Conservation (phyloP, 1,139 yeast genomes). For the Wickerhamomyces sp. region DNA sequence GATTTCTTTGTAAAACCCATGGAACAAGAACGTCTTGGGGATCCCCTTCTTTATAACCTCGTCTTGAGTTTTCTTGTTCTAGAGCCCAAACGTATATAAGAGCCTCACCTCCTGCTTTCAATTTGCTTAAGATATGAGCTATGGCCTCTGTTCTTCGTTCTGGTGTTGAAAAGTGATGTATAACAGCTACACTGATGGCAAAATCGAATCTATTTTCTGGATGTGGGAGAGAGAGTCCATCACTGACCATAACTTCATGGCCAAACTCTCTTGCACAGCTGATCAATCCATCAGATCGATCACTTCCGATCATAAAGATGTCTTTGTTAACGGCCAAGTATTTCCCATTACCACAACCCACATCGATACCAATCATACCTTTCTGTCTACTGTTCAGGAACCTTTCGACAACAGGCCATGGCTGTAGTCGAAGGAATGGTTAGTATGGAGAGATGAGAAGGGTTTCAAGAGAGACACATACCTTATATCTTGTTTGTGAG, state of each 20-base stretch:
- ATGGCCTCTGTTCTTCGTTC: conserved; percentile 77
- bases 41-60: conserved; percentile 88
- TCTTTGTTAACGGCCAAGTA: conserved; percentile 69
- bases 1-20: conserved; percentile 67
- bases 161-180: conserved; percentile 89
- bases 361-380: conserved; percentile 59
- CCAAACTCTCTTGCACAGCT: conserved; percentile 59
- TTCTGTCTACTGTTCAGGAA: conserved; percentile 42
- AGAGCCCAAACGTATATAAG: conserved; percentile 94
- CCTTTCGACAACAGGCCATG: conserved; percentile 92
- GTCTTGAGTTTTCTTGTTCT: conserved; percentile 79
- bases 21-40: conserved; percentile 94
- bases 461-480: conserved; percentile 6
- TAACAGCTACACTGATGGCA: conserved; percentile 93
- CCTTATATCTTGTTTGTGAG: conserved; percentile 83
- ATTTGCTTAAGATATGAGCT: conserved; percentile 53
- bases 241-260: conserved; percentile 58
- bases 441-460: neutral
- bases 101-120: conserved; percentile 59
- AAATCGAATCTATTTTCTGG: conserved; percentile 62
- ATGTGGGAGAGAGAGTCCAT: conserved; percentile 67
- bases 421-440: conserved; percentile 28
- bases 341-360: conserved; percentile 97
- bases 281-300: conserved; percentile 72
- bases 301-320: conserved; percentile 74